Evolutionary conservation across 2,329 filamentous ascomycete species (phyloP).

Genomic region (Camillea tinctor): DNA sequence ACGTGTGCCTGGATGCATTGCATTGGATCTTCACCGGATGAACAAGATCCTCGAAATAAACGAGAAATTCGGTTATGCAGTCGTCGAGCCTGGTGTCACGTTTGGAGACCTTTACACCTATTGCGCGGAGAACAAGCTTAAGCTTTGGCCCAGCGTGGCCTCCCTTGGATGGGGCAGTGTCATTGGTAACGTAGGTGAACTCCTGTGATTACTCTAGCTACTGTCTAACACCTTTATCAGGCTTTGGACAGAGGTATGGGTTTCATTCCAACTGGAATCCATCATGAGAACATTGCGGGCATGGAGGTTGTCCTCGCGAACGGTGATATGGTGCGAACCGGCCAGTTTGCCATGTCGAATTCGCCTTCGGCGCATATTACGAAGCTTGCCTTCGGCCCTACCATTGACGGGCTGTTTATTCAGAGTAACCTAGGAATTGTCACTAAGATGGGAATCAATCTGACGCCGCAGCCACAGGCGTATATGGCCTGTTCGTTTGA

Average conservation of each 20-base stretch:
- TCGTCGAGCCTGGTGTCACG: conserved; percentile 47
- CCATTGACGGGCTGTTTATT: conserved; percentile 48
- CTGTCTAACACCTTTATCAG: conserved; percentile 19
- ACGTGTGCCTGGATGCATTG: conserved; percentile 43
- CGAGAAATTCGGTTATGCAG: conserved; percentile 42
- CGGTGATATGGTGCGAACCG: conserved; percentile 43
- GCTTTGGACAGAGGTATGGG: conserved; percentile 45
- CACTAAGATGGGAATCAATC: conserved; percentile 52
- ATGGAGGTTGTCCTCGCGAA: conserved; percentile 45
- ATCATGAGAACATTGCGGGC: conserved; percentile 44
- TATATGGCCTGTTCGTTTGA: conserved; percentile 47
- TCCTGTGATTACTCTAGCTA: conserved; percentile 26
- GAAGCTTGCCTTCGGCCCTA: conserved; percentile 41
- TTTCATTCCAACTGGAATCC: conserved; percentile 36
- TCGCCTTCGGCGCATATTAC: conserved; percentile 40
- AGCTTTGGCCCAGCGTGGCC: conserved; percentile 47
- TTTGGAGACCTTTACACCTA: conserved; percentile 44
- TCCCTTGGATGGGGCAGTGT: conserved; percentile 50
- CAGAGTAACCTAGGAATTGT: conserved; percentile 55
- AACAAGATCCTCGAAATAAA: conserved; percentile 44
- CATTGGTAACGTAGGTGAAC: conserved; percentile 43
- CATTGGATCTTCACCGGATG: conserved; percentile 46
- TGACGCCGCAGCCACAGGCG: conserved; percentile 41
- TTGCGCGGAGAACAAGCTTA: conserved; percentile 38
- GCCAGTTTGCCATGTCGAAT: conserved; percentile 41